Evolutionary conservation across 805 yeast genomes (phyloP).

Genomic region (Saccharomyces paradoxus): DNA sequence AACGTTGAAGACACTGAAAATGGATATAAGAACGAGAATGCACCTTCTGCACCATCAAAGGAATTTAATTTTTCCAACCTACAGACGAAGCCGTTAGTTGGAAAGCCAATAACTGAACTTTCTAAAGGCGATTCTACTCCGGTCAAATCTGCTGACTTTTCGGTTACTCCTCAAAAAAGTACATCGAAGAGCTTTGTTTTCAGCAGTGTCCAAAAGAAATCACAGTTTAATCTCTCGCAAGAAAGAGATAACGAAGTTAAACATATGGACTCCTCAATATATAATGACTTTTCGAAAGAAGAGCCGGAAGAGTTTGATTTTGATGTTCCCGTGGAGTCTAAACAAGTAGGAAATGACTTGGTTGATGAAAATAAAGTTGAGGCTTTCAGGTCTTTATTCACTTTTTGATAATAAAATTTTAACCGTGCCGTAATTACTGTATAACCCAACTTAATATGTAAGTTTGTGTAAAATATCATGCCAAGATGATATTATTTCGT

Average conservation of each 20-base stretch:
- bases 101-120: neutral
- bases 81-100: neutral
- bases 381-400: conserved; percentile 14
- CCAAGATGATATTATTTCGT: neutral
- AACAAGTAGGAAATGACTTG: neutral
- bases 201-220: neutral
- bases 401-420: conserved; percentile 13
- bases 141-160: neutral
- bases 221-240: neutral
- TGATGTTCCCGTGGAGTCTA: neutral
- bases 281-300: neutral
- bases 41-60: neutral
- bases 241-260: neutral
- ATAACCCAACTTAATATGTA: neutral
- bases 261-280: neutral
- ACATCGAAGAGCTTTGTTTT: neutral
- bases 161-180: neutral
- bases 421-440: neutral
- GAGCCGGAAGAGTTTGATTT: neutral
- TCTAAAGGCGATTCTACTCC: neutral
- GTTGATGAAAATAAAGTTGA: conserved; percentile 19
- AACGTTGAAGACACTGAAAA: conserved; percentile 4
- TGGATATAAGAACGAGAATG: conserved; percentile 4
- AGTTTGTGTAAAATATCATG: neutral
- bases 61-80: neutral